Percentiles rank a stretch among this genome's conserved stretches.
These are phyloP conservation scores for Pythium brassicae DNA, from an alignment of 352 stramenopile genomes.

Conservation along the genomic window DNA sequence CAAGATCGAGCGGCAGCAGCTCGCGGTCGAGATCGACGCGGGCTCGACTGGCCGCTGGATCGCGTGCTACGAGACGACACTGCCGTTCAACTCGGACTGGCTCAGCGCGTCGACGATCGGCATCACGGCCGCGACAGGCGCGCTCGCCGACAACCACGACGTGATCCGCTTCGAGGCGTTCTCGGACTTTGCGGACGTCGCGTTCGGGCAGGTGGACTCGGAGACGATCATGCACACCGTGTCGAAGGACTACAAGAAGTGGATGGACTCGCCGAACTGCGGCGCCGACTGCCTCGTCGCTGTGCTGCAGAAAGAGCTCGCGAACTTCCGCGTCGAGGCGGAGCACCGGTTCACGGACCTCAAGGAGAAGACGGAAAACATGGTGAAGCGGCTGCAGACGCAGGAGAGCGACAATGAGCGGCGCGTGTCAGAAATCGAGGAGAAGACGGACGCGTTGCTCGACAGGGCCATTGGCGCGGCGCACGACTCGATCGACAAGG, in stretches of 20 bases:
- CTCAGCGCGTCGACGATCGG: slow-evolving; percentile 53
- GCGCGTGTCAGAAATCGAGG: slow-evolving; percentile 64
- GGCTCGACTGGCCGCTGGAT: slow-evolving; percentile 51
- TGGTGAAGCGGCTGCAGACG: slow-evolving; percentile 65
- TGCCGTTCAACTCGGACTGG: slow-evolving; percentile 71
- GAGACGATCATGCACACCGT: slow-evolving; percentile 73
- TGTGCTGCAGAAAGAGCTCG: slow-evolving; percentile 73
- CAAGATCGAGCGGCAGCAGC: slow-evolving; percentile 50
- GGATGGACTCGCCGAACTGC: slow-evolving; percentile 75
- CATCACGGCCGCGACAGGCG: slow-evolving; percentile 74
- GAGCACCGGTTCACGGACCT: slow-evolving; percentile 81
- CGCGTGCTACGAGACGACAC: slow-evolving; percentile 51
- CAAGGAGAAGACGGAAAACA: slow-evolving; percentile 86
- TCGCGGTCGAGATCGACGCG: slow-evolving; percentile 72
- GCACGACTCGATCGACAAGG: slow-evolving; percentile 44
- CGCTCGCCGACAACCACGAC: slow-evolving; percentile 83
- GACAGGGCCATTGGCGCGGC: slow-evolving; percentile 54
- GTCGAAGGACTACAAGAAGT: slow-evolving; percentile 85
- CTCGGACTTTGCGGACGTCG: slow-evolving; percentile 44
- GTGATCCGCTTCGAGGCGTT: slow-evolving; percentile 77
- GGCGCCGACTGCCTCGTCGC: slow-evolving; percentile 71
- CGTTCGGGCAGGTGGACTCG: slow-evolving; percentile 42
- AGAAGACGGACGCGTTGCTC: slow-evolving; percentile 25
- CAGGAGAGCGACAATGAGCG: slow-evolving; percentile 77
- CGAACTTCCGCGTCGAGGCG: slow-evolving; percentile 75